Evolutionary conservation across 139 green algal species (phyloP), one percentile per base, ranked within the genome.

Genomic region (Micromonas commoda): DNA sequence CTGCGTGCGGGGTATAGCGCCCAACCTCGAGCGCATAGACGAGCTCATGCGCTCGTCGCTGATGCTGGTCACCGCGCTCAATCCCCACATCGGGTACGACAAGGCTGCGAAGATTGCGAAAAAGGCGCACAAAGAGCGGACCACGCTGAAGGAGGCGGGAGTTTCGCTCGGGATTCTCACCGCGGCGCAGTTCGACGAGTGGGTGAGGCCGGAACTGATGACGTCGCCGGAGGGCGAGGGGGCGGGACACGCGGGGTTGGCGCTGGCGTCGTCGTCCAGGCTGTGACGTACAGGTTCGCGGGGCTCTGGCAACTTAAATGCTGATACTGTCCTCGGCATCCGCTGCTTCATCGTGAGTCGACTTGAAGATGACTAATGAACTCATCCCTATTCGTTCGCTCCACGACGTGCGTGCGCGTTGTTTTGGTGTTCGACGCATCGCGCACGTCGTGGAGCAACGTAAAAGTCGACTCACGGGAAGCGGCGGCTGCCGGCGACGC

Each of bases 21-120:
- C 93, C 33, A 96, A 99, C 74, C 64, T 86, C 64, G 24, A 73
- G 21, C 84, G 87, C 39, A 97, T 98, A 67, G 63, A 79, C 5
- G 63, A 92, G 78, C 87, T 97, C 60, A 82, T 98, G 80, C 79
- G 91, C n/a, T 80, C 93, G 77, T 93, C 86, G 0, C 90, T 99
- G 29, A 99, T 99, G 95, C 87, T 98, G 24, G 95, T 98, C 0
- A 98, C 92, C 1, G 94, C 94, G 1, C 85, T 98, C 29, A 97
- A 96, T 80, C 71, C 84, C n/a, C 71, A 90, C 64, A 91, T 95
- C 37, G 94, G 95, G 3, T 98, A 98, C 77, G 94, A 98, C 81
- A 96, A 96, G 60, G 94, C 94, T 0, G 94, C 94, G 0, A 88
- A 88, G 0, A 91, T 89, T 2, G 94, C 94, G 16, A 98, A 98